Base-by-base conservation (phyloP, 345 rosid genomes). In the Arabidopsis suecica region DNA sequence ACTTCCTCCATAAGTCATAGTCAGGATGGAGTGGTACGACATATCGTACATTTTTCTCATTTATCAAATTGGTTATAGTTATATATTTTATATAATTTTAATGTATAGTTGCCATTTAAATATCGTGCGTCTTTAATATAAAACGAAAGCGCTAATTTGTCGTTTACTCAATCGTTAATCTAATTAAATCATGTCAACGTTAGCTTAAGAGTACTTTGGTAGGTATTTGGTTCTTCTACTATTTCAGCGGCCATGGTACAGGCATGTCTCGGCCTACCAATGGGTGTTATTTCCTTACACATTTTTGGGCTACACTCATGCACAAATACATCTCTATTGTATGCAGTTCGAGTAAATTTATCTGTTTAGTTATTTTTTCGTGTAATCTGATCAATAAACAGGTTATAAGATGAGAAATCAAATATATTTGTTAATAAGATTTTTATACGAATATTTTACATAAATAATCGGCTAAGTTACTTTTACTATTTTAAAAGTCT, bases 1-100 rank as follows among this genome's bases (percentile, higher is more conserved):
- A 78, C 81, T 71, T 78, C 30, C 3, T 49, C 3, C 38, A 28
- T 41, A 48, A 71, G 77, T 71, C 81, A 5, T 65, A 65, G 62
- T 78, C 81, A 71, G 8, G 72, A 49, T 77, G 68, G 72, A 78
- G 68, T 71, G 68, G 73, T 78, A 78, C 77, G 62, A 78, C 36
- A 78, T 58, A 71, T 71, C 68, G 72, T 71, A 78, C 72, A 65
- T 49, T 57, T 77, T 1, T 78, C 33, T 32, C 47, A 34, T 22
- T 64, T 72, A 65, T 78, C 80, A 65, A 71, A 18, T 71, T 16
- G 18, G 18, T 16, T 16, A 16, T 16, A 16, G 18, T 16, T 16
- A 16, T 16, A 16, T 16, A 16, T 16, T 16, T 16, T 16, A 16
- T 51, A 44, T 34, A 12, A 2, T 56, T 54, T 56, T 7, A 45